phyloP scores from a whole-genome alignment of 2,329 filamentous ascomycete species.

The Onygenales sp. region DNA sequence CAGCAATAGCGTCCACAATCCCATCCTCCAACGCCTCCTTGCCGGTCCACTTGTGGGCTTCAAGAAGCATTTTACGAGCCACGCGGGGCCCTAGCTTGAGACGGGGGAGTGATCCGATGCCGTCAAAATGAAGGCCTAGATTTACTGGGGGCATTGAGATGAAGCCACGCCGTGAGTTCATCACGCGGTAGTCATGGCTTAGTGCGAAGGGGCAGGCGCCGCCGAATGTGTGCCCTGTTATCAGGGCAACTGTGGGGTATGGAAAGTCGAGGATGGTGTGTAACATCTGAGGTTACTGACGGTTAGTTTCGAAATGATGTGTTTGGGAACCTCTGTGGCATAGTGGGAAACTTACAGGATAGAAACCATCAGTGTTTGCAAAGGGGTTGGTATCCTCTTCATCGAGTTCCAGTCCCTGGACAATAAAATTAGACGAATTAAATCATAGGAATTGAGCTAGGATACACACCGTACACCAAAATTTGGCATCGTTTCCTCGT shows the following conservation, averaged over 20 bases:
- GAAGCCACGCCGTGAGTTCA: constrained; percentile 40
- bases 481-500: constrained; percentile 38
- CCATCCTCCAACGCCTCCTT: constrained; percentile 43
- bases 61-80: constrained; percentile 47
- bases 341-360: constrained; percentile 42
- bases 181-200: constrained; percentile 39
- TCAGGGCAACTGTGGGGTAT: constrained; percentile 38
- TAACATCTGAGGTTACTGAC: constrained; percentile 22
- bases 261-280: constrained; percentile 42
- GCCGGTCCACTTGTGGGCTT: constrained; percentile 47
- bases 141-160: constrained; percentile 46
- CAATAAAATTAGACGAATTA: neutral
- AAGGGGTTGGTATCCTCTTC: constrained; percentile 41
- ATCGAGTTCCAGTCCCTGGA: constrained; percentile 36
- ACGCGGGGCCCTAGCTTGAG: constrained; percentile 43
- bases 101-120: constrained; percentile 44
- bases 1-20: constrained; percentile 44
- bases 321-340: constrained; percentile 16
- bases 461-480: constrained; percentile 37
- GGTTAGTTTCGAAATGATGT: no score
- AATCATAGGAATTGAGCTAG: neutral
- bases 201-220: constrained; percentile 40
- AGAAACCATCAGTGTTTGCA: constrained; percentile 50
- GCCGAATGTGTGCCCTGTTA: constrained; percentile 43
- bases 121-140: constrained; percentile 47